Evolutionary conservation across 2,329 filamentous ascomycete species (phyloP), one percentile per base, ranked within the genome.

Genomic region (Fusarium duplospermum): DNA sequence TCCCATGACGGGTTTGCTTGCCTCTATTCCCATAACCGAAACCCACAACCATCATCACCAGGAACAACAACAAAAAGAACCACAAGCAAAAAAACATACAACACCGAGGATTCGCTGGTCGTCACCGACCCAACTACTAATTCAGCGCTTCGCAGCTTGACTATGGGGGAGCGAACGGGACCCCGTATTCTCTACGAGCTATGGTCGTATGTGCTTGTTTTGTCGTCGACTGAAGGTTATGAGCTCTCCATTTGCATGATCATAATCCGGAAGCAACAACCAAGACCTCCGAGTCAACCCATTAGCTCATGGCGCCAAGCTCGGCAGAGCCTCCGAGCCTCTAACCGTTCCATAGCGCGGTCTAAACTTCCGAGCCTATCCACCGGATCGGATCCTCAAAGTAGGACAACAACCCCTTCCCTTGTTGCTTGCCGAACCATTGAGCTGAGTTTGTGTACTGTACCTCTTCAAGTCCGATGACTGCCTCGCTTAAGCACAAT

Each of bases 41-140:
- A 38, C 42, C 45, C 29, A 22, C 59, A 20, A n/a, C 52, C 6
- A 45, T 29, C 22, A 27, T 33, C 31, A 38, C 54, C 42, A n/a
- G n/a, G n/a, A 66, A 40, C 24, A 29, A 6, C 16, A 52, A 18
- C 27, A 62, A 54, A 62, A 59, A 62, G 36, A 36, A n/a, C 45
- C 40, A 16, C 11, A 10, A 50, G 45, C 47, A n/a, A 24, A 20
- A 24, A 59, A 63, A 65, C 69, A 72, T 72, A 74, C 71, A 65
- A 66, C 69, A 73, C 69, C 62, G 47, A 67, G 66, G 61, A 68
- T 72, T 72, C 70, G 63, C 70, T 70, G 62, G 66, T 69, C 66
- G 69, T 74, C 68, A 61, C 66, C 69, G 66, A 64, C 69, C 68
- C 67, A 66, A 67, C 70, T 73, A 69, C 68, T 73, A 70, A 58